Conservation (phyloP, 257 asterid genomes). For the Coffea canephora region DNA sequence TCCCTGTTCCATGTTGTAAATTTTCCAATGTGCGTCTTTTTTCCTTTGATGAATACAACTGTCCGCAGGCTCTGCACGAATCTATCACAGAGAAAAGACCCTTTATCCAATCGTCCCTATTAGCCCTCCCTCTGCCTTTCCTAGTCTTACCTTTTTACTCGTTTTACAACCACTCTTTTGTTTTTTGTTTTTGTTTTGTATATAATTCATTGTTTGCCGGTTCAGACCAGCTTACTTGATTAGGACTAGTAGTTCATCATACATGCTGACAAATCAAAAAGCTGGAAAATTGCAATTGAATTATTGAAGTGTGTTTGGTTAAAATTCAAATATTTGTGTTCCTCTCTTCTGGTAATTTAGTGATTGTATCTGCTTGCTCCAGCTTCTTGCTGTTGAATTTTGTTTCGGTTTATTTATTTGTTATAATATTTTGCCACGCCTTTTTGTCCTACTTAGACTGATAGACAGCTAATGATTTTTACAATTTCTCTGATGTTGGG, state of each 20-base stretch:
- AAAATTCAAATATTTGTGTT: background rate
- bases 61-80: background rate
- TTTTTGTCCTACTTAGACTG: background rate
- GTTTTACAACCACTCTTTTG: background rate
- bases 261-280: background rate
- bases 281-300: background rate
- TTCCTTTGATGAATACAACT: slow-evolving; percentile 1
- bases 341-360: slow-evolving; percentile 6
- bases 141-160: background rate
- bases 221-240: background rate
- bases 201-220: background rate
- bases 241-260: background rate
- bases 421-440: background rate
- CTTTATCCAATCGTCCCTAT: background rate
- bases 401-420: background rate
- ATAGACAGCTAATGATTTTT: background rate
- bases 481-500: background rate
- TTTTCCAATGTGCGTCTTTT: background rate
- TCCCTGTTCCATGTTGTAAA: background rate
- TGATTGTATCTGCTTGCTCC: background rate
- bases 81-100: background rate
- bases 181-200: too few relatives aligned
- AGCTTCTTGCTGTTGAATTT: background rate
- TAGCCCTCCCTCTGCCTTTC: background rate
- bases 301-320: background rate